Base-by-base conservation (phyloP, 108 stramenopile species). In the Nannochloropsis oceanica region DNA sequence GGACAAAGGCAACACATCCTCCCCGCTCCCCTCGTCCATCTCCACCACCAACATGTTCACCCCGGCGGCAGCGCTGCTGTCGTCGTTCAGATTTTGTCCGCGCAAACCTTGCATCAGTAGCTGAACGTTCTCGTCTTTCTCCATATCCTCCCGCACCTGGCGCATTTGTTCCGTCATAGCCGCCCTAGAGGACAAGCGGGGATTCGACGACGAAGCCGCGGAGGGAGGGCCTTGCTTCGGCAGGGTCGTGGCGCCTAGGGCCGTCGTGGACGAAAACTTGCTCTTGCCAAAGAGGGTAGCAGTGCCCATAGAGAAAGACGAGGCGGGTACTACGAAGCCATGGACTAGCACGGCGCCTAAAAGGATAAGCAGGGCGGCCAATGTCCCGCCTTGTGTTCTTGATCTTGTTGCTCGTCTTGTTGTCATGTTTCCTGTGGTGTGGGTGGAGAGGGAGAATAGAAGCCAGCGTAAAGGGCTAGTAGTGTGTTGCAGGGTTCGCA, bases 1-100 rank as follows among this genome's bases (percentile, higher is more conserved):
- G 81, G 91, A 91, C 80, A 90, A 90, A 1, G 96, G 96, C 43
- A 97, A 85, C 9, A 82, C 84, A 3, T 86, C 26, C n/a, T 90
- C 89, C 0, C 26, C 80, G 26, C 25, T 81, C 2, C 83, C 89
- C 43, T 81, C 87, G 27, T 89, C 89, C 44, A 81, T 85, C n/a
- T 95, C 93, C 42, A 96, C 92, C 50, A 97, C 85, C 79, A 92
- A 91, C 95, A 96, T 95, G 82, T 95, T 85, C 80, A 94, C 82
- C 50, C 95, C 95, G 26, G 86, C 92, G 26, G 92, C 89, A 22
- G 91, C 90, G 20, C 84, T 13, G 84, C 95, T 95, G 85, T 95
- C 95, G 91, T 97, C 95, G 90, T 96, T 96, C 85, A 96, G 89
- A 84, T 92, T 93, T 79, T 91, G 87, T 13, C 95, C 95, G 7